phyloP scores from a whole-genome alignment of 768 basidiomycete species.

The Kwoniella sp. region DNA sequence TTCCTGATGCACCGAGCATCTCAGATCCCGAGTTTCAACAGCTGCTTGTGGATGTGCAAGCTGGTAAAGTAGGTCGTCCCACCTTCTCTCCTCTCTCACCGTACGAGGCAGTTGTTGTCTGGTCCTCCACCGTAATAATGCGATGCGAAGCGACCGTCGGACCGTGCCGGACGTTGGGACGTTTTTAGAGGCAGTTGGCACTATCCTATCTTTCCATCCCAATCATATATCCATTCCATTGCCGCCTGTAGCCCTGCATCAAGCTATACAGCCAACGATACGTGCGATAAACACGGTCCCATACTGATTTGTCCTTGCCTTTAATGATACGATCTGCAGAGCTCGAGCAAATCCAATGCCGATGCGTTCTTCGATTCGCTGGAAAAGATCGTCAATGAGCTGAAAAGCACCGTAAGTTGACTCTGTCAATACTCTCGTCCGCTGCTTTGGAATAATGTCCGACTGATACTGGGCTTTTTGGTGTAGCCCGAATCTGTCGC shows the following conservation, averaged over 20 bases:
- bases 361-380: conserved; percentile 93
- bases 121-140: neutral
- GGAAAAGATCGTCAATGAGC: conserved; percentile 81
- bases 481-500: conserved; percentile 78
- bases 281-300: no score
- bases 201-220: neutral
- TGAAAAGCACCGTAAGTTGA: conserved; percentile 67
- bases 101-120: neutral
- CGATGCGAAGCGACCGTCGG: neutral
- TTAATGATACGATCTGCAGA: conserved; percentile 24
- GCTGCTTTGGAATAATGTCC: no score
- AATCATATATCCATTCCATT: neutral
- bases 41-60: conserved; percentile 81
- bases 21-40: conserved; percentile 75
- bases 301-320: neutral
- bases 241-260: no score
- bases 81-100: neutral
- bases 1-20: conserved; percentile 66
- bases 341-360: conserved; percentile 63
- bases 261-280: no score
- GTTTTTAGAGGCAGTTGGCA: conserved; percentile 10
- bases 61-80: conserved; percentile 72
- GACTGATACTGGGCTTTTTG: conserved; percentile 54
- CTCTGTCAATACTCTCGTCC: no score
- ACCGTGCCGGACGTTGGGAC: neutral